Evolutionary conservation across 768 basidiomycete genomes (phyloP), one percentile per base, ranked within the genome.

Genomic region (Lanmaoa pseudosensibilis): DNA sequence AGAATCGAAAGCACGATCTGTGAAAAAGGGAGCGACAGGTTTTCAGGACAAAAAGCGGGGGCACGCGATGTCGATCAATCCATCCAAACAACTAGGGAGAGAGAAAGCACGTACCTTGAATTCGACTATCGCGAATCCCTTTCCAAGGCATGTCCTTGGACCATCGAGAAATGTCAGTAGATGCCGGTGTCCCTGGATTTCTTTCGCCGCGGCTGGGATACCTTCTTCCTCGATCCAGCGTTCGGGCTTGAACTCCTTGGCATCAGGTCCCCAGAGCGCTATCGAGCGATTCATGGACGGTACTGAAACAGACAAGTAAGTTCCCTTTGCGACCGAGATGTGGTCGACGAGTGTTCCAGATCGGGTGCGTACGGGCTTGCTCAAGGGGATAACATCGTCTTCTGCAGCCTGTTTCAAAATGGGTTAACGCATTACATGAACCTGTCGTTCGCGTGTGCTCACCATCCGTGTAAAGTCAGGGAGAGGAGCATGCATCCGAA

Each of bases 381-480:
- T 74, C n/a, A 88, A 74, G 0, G 85, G 86, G 13, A 90, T 76
- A 2, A 84, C 66, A 53, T 85, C 82, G 62, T 88, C 85, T 54
- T 77, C 69, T 1, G 69, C 63, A 0, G 81, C 78, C 77, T 83
- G 56, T 55, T 21, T 5, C n/a, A 4, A 16, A 5, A 27, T 32
- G 18, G 11, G 4, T 51, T 13, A 50, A 27, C 21, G 25, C 0
- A 18, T 1, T 15, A 37, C 5, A n/a, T 7, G 6, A 39, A 19
- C 19, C 11, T 1, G 19, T 16, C 6, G 2, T 23, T 25, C 15
- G 4, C 6, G 34, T 30, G 15, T 13, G 6, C 51, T 44, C 43
- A 40, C 65, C 53, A 59, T 62, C 16, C 65, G 62, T 15, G 47
- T 16, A n/a, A 61, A 46, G 18, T 74, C 69, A 1, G 43, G 27